These are phyloP conservation scores for Lactuca saligna DNA, from an alignment of 129 eudicot species.

Conservation along the genomic window DNA sequence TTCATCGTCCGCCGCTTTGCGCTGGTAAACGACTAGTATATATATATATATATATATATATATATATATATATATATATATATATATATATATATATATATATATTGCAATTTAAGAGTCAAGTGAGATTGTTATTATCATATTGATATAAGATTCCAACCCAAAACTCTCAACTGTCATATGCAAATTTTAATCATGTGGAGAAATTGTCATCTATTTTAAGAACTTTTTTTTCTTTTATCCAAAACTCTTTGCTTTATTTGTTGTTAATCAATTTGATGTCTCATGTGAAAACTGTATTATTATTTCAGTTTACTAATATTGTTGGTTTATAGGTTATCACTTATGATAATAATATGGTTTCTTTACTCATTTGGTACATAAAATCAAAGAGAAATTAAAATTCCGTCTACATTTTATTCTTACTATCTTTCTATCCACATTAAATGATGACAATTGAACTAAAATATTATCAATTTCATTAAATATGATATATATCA, in stretches of 20 bases:
- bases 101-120: neutral
- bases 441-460: too few relatives aligned
- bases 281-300: neutral
- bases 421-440: too few relatives aligned
- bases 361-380: neutral
- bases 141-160: neutral
- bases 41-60: too few relatives aligned
- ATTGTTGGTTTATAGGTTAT: neutral
- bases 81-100: too few relatives aligned
- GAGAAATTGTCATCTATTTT: neutral
- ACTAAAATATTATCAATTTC: too few relatives aligned
- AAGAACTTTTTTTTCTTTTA: neutral
- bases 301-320: neutral
- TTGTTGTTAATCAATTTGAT: neutral
- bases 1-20: too few relatives aligned
- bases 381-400: too few relatives aligned
- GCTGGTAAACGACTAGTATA: too few relatives aligned
- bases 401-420: constrained; percentile 1
- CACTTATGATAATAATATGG: neutral
- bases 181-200: neutral
- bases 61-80: too few relatives aligned
- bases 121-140: neutral
- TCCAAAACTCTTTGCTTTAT: neutral
- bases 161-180: neutral
- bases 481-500: too few relatives aligned